A percentile compares a stretch with the other conserved stretches of the same genome.
Evolutionary conservation across 768 basidiomycete genomes (phyloP).

Genomic region (Xerocomus spinulosus): DNA sequence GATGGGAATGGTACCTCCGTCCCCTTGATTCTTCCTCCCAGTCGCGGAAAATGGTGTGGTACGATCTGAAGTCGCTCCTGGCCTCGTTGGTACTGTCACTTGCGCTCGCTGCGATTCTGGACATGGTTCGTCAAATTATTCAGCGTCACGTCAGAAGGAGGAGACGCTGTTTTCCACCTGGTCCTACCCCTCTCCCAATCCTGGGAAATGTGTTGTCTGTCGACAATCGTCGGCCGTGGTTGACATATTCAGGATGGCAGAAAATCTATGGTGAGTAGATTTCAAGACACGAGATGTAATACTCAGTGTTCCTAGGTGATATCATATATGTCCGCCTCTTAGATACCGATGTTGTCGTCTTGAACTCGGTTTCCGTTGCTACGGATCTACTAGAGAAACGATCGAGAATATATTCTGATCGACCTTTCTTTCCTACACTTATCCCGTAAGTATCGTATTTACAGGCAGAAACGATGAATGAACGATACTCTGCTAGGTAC

Average conservation of each 20-base stretch:
- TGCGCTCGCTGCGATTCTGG: no score
- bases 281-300: not conserved
- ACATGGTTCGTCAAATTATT: not conserved
- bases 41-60: no score
- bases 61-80: no score
- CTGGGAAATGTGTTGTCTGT: slow-evolving; percentile 1
- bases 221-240: not conserved
- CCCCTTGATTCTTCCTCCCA: no score
- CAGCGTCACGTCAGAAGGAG: not conserved
- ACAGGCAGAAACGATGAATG: no score
- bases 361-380: not conserved
- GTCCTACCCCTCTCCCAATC: slow-evolving; percentile 5
- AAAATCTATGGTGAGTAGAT: slow-evolving; percentile 1
- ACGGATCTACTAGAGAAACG: not conserved
- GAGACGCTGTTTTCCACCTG: not conserved
- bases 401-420: not conserved
- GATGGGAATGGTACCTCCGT: no score
- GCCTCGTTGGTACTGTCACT: no score
- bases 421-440: not conserved
- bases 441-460: not conserved
- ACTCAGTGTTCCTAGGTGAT: not conserved
- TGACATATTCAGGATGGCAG: slow-evolving; percentile 9
- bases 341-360: not conserved
- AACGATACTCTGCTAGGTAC: not conserved
- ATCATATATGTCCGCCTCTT: slow-evolving; percentile 1